Base-by-base conservation (phyloP, 176 grass and related monocot species). In the Aegilops bicornis region DNA sequence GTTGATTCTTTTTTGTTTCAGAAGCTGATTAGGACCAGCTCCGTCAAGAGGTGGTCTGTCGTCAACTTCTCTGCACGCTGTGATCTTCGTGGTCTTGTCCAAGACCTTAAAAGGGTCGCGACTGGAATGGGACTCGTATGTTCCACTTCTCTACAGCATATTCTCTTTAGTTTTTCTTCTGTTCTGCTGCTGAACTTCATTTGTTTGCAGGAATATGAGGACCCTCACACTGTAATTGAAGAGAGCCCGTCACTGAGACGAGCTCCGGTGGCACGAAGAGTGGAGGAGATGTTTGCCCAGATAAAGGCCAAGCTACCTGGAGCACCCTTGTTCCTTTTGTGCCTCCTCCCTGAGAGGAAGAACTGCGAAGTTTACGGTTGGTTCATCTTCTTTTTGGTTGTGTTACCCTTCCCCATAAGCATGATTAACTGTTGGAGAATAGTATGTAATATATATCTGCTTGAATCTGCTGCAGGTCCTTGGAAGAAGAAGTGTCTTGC, bases 351-450 rank as follows among this genome's bases (percentile, higher is more conserved):
- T 27, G 94, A 98, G 85, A 92, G 92, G 69, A 98, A 96, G 74
- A 94, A 96, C n/a, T 98, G 90, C 20, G 93, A 96, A 91, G 63
- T 98, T 78, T 98, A 98, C 70, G 97, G 97, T 98, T 82, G 27
- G 84, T 87, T 22, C 72, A 47, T 88, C 14, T 58, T 88, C 14
- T 8, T 20, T 47, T 79, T 66, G 8, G 11, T 62, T 27, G 15
- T 90, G 25, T 42, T 73, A 50, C 22, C 45, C 19, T 83, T 80
- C n/a, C 24, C n/a, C 31, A 45, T 81, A 76, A 65, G 0, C 27
- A 59, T 77, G 84, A 32, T 60, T 16, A 27, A 14, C 60, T 65
- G 13, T 40, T 89, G 4, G 35, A 42, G 73, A 64, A 56, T 76
- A 14, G 7, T 59, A 85, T 69, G 8, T 50, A 29, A 75, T 75